Evolutionary conservation across 2,329 filamentous ascomycete genomes (phyloP).

Genomic region (Diaporthe citri): DNA sequence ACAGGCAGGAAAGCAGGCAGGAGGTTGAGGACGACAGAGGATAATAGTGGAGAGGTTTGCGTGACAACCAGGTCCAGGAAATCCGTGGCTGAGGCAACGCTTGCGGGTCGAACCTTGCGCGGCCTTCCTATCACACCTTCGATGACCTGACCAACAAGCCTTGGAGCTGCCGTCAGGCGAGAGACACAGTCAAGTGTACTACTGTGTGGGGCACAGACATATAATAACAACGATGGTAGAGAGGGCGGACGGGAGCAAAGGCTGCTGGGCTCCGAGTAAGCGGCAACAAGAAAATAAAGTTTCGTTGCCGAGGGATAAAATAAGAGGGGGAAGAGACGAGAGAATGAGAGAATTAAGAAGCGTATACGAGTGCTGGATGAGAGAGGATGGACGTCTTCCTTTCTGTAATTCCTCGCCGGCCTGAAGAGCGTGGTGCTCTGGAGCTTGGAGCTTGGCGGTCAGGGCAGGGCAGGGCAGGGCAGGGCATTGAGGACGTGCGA

Average conservation of each 20-base stretch:
- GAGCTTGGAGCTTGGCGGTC: conserved; percentile 32
- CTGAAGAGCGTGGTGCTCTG: conserved; percentile 25
- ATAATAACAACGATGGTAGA: background rate
- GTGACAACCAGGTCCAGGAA: conserved; percentile 21
- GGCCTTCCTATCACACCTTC: conserved; percentile 2
- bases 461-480: conserved; percentile 19
- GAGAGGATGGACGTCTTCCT: conserved; percentile 23
- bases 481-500: conserved; percentile 24
- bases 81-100: conserved; percentile 20
- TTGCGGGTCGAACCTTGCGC: conserved; percentile 14
- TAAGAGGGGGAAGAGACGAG: background rate
- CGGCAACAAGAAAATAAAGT: conserved; percentile 1
- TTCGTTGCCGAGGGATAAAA: conserved; percentile 16
- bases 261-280: conserved; percentile 7
- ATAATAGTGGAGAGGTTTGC: conserved; percentile 15
- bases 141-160: background rate
- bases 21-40: conserved; percentile 19
- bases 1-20: conserved; percentile 21
- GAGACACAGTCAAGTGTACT: conserved; percentile 9
- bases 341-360: conserved; percentile 25
- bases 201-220: conserved; percentile 22
- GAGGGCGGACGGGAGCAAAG: background rate
- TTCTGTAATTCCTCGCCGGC: conserved; percentile 12
- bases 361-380: conserved; percentile 1
- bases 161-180: conserved; percentile 2